Evolutionary conservation across 768 basidiomycete genomes (phyloP).

Genomic region (Lentinula sp.): DNA sequence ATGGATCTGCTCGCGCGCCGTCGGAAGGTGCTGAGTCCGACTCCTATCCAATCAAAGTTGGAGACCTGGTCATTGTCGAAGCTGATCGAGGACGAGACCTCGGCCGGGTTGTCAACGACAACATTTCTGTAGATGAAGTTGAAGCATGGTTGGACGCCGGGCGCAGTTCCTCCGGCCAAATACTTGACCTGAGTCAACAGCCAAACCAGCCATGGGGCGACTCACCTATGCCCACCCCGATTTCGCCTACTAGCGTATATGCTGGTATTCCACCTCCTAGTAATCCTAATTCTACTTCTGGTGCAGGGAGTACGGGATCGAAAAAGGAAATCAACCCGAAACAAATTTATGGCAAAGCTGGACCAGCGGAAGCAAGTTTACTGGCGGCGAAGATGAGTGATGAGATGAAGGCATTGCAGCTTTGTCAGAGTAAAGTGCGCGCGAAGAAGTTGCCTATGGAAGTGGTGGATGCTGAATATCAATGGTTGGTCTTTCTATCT

Average conservation of each 20-base stretch:
- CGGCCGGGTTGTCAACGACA: conserved; percentile 88
- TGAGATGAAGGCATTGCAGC: conserved; percentile 84
- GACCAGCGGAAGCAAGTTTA: conserved; percentile 72
- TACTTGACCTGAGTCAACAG: conserved; percentile 34
- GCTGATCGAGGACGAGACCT: conserved; percentile 93
- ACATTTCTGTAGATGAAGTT: conserved; percentile 84
- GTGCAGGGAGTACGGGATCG: conserved; percentile 21
- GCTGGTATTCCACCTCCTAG: neutral
- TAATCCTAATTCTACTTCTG: conserved; percentile 13
- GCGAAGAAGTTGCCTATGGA: conserved; percentile 98
- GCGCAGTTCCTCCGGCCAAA: conserved; percentile 14
- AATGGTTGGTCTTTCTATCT: conserved; percentile 59
- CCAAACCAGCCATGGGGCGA: conserved; percentile 13
- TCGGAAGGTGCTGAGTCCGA: neutral
- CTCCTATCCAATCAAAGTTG: conserved; percentile 52
- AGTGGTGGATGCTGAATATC: conserved; percentile 97
- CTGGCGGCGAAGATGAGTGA: conserved; percentile 82
- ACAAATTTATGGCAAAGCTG: conserved; percentile 90
- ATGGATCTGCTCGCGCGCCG: neutral
- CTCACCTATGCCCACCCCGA: neutral
- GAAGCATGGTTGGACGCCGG: conserved; percentile 62
- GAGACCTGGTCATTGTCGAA: conserved; percentile 94
- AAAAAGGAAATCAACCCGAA: conserved; percentile 97
- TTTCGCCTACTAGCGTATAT: conserved; percentile 3
- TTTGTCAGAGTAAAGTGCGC: conserved; percentile 88